A percentile compares a stretch with the other conserved stretches of the same genome.
These are phyloP conservation scores for Geosmithia flava DNA, from an alignment of 2,329 filamentous ascomycete genomes.

Conservation along the genomic window DNA sequence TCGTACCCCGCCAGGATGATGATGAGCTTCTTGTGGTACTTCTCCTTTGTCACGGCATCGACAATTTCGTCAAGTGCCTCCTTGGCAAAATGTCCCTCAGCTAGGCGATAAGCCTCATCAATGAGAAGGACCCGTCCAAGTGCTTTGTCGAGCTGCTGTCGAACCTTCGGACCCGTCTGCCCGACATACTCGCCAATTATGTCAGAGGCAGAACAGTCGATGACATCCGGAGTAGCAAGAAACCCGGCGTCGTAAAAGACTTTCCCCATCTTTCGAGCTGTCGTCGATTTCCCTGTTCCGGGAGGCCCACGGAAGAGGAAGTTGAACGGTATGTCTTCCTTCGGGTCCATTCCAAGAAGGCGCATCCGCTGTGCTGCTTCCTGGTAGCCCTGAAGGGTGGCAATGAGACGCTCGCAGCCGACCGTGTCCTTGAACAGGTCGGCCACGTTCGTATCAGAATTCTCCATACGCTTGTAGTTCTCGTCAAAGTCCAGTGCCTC, in stretches of 20 bases:
- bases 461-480: slow-evolving; percentile 36
- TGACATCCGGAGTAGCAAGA: slow-evolving; percentile 43
- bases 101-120: slow-evolving; percentile 59
- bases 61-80: slow-evolving; percentile 43
- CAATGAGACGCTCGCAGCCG: slow-evolving; percentile 42
- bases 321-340: slow-evolving; percentile 6
- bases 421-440: slow-evolving; percentile 46
- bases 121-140: slow-evolving; percentile 58
- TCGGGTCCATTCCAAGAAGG: slow-evolving; percentile 11
- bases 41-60: slow-evolving; percentile 38
- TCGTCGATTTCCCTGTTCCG: slow-evolving; percentile 63
- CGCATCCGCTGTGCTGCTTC: slow-evolving; percentile 20
- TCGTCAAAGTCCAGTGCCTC: slow-evolving; percentile 67
- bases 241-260: slow-evolving; percentile 67
- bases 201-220: slow-evolving; percentile 56
- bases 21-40: slow-evolving; percentile 46
- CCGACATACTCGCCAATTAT: slow-evolving; percentile 57
- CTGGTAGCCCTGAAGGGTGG: slow-evolving; percentile 41
- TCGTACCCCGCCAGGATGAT: slow-evolving; percentile 61
- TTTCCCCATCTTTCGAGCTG: slow-evolving; percentile 61
- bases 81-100: slow-evolving; percentile 41
- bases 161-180: slow-evolving; percentile 56
- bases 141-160: slow-evolving; percentile 41
- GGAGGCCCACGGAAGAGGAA: slow-evolving; percentile 56
- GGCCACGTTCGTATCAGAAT: slow-evolving; percentile 25